phyloP scores from a whole-genome alignment of 2,329 filamentous ascomycete genomes.

The Teratosphaeria zuluensis region DNA sequence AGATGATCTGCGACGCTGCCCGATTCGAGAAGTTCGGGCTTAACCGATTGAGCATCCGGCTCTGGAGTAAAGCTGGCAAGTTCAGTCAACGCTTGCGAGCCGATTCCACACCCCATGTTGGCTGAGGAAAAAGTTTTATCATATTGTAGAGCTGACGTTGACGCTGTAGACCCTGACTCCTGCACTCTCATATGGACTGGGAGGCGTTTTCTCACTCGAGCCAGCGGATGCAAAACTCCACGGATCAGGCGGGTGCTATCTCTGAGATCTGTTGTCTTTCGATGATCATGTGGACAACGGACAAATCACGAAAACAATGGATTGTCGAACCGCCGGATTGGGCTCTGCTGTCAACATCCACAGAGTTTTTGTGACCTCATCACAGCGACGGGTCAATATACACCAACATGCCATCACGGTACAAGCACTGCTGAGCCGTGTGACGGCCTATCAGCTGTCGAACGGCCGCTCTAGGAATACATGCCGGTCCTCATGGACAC shows the following conservation, averaged over 20 bases:
- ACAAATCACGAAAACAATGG: neutral
- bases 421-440: neutral
- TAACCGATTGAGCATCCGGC: no score
- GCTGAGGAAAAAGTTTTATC: no score
- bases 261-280: neutral
- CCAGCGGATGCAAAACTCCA: neutral
- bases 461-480: neutral
- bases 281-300: neutral
- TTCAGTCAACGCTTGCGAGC: no score
- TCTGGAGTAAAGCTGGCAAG: no score
- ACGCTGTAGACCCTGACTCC: no score
- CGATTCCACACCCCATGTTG: no score
- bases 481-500: neutral
- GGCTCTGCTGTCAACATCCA: neutral
- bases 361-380: neutral
- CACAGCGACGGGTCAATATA: neutral
- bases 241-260: neutral
- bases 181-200: no score
- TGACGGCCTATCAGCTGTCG: neutral
- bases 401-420: neutral
- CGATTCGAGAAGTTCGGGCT: no score
- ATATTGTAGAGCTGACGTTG: no score
- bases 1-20: no score
- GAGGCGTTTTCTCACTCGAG: neutral
- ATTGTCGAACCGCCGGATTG: neutral